Evolutionary conservation across 2,329 filamentous ascomycete genomes (phyloP).

Genomic region (Sphaerostilbella broomeana): DNA sequence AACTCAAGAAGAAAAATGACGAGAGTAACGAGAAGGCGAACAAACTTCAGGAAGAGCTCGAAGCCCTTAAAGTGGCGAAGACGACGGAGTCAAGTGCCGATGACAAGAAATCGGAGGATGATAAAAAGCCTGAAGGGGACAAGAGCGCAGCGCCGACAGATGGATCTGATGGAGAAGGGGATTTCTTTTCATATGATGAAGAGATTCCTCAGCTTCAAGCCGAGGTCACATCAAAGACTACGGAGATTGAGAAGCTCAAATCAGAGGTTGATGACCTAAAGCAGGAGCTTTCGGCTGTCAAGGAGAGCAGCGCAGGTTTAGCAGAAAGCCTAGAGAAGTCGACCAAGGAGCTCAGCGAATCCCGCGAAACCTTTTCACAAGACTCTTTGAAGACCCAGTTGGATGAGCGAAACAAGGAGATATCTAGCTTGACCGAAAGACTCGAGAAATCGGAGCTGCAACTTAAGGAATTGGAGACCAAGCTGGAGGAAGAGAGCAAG

Average conservation of each 20-base stretch:
- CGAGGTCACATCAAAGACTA: slow-evolving; percentile 62
- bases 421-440: slow-evolving; percentile 44
- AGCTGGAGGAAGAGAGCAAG: slow-evolving; percentile 28
- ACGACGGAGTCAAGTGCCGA: slow-evolving; percentile 17
- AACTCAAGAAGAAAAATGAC: slow-evolving; percentile 69
- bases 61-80: slow-evolving; percentile 36
- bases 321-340: slow-evolving; percentile 61
- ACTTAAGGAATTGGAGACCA: slow-evolving; percentile 38
- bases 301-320: slow-evolving; percentile 63
- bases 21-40: slow-evolving; percentile 58
- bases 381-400: slow-evolving; percentile 45
- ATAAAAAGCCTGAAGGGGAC: slow-evolving; percentile 36
- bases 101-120: slow-evolving; percentile 1
- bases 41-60: slow-evolving; percentile 57
- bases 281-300: slow-evolving; percentile 61
- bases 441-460: slow-evolving; percentile 38
- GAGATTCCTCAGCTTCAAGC: slow-evolving; percentile 77
- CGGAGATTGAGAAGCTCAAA: slow-evolving; percentile 65
- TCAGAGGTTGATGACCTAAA: slow-evolving; percentile 61
- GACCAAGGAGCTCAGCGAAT: slow-evolving; percentile 53
- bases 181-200: slow-evolving; percentile 88
- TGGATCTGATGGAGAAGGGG: slow-evolving; percentile 35
- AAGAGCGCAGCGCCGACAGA: slow-evolving; percentile 20
- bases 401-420: slow-evolving; percentile 41
- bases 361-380: slow-evolving; percentile 35